Evolutionary conservation across 139 green algal species (phyloP).

Genomic region (Coelastrella sp.): DNA sequence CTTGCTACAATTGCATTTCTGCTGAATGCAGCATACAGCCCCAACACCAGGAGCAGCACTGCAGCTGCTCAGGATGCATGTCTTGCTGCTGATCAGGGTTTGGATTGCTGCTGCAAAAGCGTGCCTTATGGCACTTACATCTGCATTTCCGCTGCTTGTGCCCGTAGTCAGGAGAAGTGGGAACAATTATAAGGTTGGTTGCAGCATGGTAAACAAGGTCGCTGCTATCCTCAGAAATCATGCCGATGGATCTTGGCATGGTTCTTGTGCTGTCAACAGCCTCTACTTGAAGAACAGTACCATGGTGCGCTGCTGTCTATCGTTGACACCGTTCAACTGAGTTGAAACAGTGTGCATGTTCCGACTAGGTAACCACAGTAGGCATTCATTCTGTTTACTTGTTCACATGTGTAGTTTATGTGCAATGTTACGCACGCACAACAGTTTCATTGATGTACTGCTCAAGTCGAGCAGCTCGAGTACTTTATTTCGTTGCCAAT

Average conservation of each 20-base stretch:
- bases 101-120: not conserved
- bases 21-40: too few relatives aligned
- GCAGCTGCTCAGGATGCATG: too few relatives aligned
- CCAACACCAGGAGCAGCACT: too few relatives aligned
- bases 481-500: too few relatives aligned
- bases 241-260: not conserved
- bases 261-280: not conserved
- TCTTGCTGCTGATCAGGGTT: too few relatives aligned
- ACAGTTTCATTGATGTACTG: too few relatives aligned
- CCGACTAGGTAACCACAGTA: too few relatives aligned
- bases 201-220: not conserved
- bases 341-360: not conserved
- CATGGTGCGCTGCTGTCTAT: not conserved
- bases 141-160: constrained; percentile 22
- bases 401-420: too few relatives aligned
- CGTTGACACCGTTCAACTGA: not conserved
- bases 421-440: too few relatives aligned
- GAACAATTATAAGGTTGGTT: constrained; percentile 34
- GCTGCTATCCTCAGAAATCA: constrained; percentile 10
- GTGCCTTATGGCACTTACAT: not conserved
- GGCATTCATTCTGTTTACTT: too few relatives aligned
- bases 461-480: too few relatives aligned
- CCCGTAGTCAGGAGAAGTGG: not conserved
- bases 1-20: not conserved
- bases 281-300: not conserved